Evolutionary conservation across 345 rosid genomes (phyloP), one percentile per base, ranked within the genome.

Genomic region (Zanthoxylum bungeanum): DNA sequence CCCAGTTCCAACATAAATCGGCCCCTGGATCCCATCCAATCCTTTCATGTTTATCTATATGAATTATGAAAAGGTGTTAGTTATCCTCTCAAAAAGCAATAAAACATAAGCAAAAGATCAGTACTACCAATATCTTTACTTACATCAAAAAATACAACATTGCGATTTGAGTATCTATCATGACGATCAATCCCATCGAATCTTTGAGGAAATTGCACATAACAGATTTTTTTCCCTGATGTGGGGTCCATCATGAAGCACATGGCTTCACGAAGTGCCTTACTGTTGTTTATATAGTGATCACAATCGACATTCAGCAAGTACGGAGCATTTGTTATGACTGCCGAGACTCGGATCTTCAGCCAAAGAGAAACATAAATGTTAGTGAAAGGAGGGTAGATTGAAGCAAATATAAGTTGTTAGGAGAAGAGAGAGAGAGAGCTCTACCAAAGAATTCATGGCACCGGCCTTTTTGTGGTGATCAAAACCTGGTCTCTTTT

Each of bases 391-490:
- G 64, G 44, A 53, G 69, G 57, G 51, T 19, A 25, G 49, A 16
- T 16, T 17, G 36, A 68, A 22, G 21, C 46, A 28, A 66, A 11
- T 52, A 37, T 24, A 27, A 59, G 24, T 40, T 61, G 24, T 60
- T 8, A 27, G 14, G 28, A 1, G 22, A n/a, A 7, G 56, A 65
- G 60, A 31, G 46, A 47, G 62, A 58, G 64, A 58, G 61, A 36
- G 60, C 40, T 40, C 55, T 83, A 92, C 98, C 93, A 92, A 72
- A 49, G 98, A 75, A 74, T 92, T 92, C 98, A 92, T 92, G 66
- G 98, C 98, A 47, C 98, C 98, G 61, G 97, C 98, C 64, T 92
- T 93, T 77, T 93, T 93, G 66, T 93, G 98, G 79, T 93, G 98
- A 69, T 90, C 95, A 74, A 87, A 91, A 53, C 97, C 97, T 0